These are phyloP conservation scores for Hygrophoropsis aurantiaca DNA, from an alignment of 768 basidiomycete species.

Conservation along the genomic window DNA sequence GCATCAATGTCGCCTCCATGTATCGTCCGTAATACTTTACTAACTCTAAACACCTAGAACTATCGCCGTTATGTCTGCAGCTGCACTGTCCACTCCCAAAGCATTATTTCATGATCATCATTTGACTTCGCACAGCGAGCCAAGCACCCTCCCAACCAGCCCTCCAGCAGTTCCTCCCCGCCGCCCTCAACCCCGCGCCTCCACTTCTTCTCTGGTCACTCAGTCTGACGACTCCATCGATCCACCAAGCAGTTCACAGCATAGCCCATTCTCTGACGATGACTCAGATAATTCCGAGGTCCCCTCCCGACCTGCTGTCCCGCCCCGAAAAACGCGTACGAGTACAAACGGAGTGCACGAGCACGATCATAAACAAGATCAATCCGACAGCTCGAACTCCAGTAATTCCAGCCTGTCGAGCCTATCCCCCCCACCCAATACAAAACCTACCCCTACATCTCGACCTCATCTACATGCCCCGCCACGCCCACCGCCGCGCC, in stretches of 20 bases:
- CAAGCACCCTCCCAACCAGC: slow-evolving; percentile 21
- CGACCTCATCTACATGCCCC: slow-evolving; percentile 15
- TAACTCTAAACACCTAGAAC: slow-evolving; percentile 38
- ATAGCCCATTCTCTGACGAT: slow-evolving; percentile 30
- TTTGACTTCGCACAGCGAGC: slow-evolving; percentile 19
- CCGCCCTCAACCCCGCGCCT: slow-evolving; percentile 15
- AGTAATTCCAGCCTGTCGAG: slow-evolving; percentile 16
- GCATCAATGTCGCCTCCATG: slow-evolving; percentile 14
- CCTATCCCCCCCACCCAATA: slow-evolving; percentile 12
- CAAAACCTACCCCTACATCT: slow-evolving; percentile 16
- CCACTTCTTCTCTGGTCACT: slow-evolving; percentile 13
- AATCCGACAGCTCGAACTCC: slow-evolving; percentile 21
- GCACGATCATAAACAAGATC: slow-evolving; percentile 6
- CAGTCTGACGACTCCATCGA: slow-evolving; percentile 19
- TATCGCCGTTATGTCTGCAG: slow-evolving; percentile 3
- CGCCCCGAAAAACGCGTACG: slow-evolving; percentile 6
- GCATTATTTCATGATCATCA: slow-evolving; percentile 10
- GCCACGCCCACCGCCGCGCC: slow-evolving; percentile 20
- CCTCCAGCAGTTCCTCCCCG: slow-evolving; percentile 16
- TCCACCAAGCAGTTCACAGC: slow-evolving; percentile 13
- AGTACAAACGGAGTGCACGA: neutral
- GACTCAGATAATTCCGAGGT: slow-evolving; percentile 27
- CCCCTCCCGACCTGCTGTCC: slow-evolving; percentile 8
- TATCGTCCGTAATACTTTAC: slow-evolving; percentile 22
- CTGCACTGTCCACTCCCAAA: slow-evolving; percentile 8